These are phyloP conservation scores for Cucurbita moschata DNA, from an alignment of 306 rosid species.

Conservation along the genomic window DNA sequence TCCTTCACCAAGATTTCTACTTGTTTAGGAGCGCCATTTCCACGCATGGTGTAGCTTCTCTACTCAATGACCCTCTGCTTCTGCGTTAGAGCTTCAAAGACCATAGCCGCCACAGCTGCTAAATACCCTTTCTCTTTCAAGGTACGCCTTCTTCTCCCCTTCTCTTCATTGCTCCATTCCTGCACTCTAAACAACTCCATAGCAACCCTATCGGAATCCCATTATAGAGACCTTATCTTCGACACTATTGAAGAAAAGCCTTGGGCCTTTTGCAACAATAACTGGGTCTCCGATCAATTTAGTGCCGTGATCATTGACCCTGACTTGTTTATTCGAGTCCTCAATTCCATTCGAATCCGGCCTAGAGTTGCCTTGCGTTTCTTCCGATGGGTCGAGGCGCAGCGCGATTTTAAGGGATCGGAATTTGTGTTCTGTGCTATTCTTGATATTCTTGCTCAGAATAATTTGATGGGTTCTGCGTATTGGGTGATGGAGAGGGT, in stretches of 20 bases:
- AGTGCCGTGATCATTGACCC: conserved; percentile 42
- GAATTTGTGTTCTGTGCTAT: conserved; percentile 31
- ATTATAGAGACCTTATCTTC: conserved; percentile 28
- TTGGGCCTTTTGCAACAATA: conserved; percentile 18
- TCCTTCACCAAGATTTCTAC: neutral
- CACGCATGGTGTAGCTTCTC: conserved; percentile 10
- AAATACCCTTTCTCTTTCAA: conserved; percentile 19
- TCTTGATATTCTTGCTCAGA: conserved; percentile 48
- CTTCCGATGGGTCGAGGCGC: conserved; percentile 52
- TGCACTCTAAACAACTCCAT: conserved; percentile 8
- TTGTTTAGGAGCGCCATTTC: neutral
- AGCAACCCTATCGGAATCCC: conserved; percentile 3
- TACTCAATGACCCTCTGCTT: conserved; percentile 61
- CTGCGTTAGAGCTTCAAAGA: conserved; percentile 34
- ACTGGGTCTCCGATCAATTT: conserved; percentile 21
- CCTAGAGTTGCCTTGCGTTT: conserved; percentile 50
- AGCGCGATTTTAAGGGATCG: conserved; percentile 28
- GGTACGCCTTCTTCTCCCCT: conserved; percentile 30
- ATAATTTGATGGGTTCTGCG: conserved; percentile 34
- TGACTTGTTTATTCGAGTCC: conserved; percentile 33
- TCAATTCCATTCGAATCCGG: conserved; percentile 21
- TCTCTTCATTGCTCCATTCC: conserved; percentile 19
- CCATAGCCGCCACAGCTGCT: conserved; percentile 15
- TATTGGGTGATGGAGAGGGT: conserved; percentile 47
- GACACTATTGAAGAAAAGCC: conserved; percentile 26